Evolutionary conservation across 129 eudicot genomes (phyloP).

Genomic region (Centella asiatica): DNA sequence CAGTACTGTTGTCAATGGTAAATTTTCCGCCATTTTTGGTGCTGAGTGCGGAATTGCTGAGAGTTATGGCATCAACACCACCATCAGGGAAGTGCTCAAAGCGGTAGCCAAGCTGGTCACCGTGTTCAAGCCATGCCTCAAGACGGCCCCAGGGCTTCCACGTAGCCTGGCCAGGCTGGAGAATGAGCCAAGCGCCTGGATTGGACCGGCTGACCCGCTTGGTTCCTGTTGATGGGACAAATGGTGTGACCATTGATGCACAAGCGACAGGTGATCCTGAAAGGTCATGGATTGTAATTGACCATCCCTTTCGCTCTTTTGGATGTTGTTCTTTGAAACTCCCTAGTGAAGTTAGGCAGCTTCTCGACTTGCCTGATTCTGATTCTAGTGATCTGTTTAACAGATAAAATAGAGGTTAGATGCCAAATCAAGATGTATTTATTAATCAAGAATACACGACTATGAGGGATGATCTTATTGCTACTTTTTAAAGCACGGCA

Average conservation of each 20-base stretch:
- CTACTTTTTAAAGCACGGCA: too few relatives aligned
- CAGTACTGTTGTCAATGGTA: conserved; percentile 46
- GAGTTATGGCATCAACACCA: conserved; percentile 42
- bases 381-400: conserved; percentile 60
- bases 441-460: too few relatives aligned
- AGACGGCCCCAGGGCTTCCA: conserved; percentile 99
- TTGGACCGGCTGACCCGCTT: conserved; percentile 61
- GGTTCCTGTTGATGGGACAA: conserved; percentile 73
- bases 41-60: conserved; percentile 42
- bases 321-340: conserved; percentile 33
- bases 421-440: not conserved
- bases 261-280: conserved; percentile 94
- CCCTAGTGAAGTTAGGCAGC: conserved; percentile 40
- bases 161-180: conserved; percentile 68
- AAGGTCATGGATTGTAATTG: conserved; percentile 82
- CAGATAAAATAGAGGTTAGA: not conserved
- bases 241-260: conserved; percentile 95
- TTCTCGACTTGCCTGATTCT: conserved; percentile 46
- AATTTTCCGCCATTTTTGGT: conserved; percentile 61
- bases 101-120: conserved; percentile 50
- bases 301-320: conserved; percentile 90
- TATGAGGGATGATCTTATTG: too few relatives aligned
- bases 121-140: conserved; percentile 73
- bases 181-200: conserved; percentile 96
- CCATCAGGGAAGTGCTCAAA: conserved; percentile 75